A percentile compares a stretch with the other conserved stretches of the same genome.
phyloP scores from a whole-genome alignment of 495 filamentous ascomycete species.

The Hypoxylon fuscum region DNA sequence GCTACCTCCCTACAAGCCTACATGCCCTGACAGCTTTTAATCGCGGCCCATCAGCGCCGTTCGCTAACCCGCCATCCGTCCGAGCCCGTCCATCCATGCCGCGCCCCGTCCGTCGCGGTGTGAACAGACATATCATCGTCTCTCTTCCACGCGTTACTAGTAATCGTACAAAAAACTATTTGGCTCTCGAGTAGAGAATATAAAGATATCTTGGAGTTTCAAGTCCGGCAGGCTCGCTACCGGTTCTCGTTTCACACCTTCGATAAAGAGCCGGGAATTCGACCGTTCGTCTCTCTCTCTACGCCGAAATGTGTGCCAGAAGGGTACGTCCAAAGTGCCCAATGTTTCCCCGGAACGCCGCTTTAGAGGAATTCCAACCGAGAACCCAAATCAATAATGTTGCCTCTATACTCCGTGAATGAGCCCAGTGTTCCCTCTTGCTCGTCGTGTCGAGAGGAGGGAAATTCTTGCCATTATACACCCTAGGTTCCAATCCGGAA shows the following conservation, averaged over 20 bases:
- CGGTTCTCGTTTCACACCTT: not conserved
- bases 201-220: not conserved
- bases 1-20: conserved; percentile 11
- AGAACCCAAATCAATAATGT: conserved; percentile 26
- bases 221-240: conserved; percentile 31
- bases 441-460: conserved; percentile 5
- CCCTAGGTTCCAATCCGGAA: conserved; percentile 37
- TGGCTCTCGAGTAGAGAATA: not conserved
- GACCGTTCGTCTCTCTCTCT: not conserved
- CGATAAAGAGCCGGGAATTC: not conserved
- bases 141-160: conserved; percentile 20
- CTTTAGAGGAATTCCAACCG: conserved; percentile 14
- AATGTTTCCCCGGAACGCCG: conserved; percentile 35
- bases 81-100: conserved; percentile 7
- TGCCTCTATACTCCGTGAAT: conserved; percentile 36
- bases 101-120: not conserved
- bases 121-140: conserved; percentile 10
- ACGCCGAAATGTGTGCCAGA: conserved; percentile 29
- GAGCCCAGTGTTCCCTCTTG: conserved; percentile 16
- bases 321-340: conserved; percentile 24
- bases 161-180: conserved; percentile 30
- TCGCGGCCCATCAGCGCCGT: not conserved
- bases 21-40: not conserved
- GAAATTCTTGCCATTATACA: conserved; percentile 27
- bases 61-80: not conserved